These are phyloP conservation scores for Gracilariopsis chorda DNA, from an alignment of 23 red algal genomes.

Conservation along the genomic window DNA sequence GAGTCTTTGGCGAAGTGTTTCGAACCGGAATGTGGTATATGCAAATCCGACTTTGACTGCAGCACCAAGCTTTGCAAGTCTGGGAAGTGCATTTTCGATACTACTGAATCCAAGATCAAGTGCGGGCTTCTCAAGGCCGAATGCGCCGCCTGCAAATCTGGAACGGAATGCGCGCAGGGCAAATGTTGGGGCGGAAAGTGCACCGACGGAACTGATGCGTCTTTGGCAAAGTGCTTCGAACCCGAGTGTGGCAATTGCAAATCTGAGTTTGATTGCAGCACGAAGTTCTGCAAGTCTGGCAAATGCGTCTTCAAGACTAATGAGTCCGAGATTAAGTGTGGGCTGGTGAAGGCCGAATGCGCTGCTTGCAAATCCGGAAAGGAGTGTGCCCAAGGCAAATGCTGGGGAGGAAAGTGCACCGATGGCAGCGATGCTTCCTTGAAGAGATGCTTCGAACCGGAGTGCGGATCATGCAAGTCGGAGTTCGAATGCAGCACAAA, in stretches of 20 bases:
- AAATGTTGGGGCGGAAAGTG: slow-evolving; percentile 8
- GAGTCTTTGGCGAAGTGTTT: background rate
- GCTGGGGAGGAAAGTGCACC: slow-evolving; percentile 14
- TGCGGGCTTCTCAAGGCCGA: background rate
- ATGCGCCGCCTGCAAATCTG: background rate
- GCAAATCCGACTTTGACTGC: background rate
- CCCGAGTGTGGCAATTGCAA: background rate
- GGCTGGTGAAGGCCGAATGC: background rate
- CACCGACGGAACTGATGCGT: background rate
- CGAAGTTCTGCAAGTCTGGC: background rate
- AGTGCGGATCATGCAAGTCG: background rate
- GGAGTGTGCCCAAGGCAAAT: background rate
- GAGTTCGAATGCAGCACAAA: no score
- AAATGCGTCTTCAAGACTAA: background rate
- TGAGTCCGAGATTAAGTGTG: background rate
- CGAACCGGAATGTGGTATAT: background rate
- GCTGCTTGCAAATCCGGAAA: background rate
- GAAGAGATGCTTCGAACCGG: background rate
- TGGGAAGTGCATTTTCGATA: background rate
- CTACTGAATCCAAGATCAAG: background rate
- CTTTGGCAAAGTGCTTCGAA: background rate
- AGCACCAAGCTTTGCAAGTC: background rate
- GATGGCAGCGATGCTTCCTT: background rate
- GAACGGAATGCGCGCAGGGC: background rate
- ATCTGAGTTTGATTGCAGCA: background rate